phyloP scores from a whole-genome alignment of 2,329 filamentous ascomycete genomes.

The Paradendryphiella salina region DNA sequence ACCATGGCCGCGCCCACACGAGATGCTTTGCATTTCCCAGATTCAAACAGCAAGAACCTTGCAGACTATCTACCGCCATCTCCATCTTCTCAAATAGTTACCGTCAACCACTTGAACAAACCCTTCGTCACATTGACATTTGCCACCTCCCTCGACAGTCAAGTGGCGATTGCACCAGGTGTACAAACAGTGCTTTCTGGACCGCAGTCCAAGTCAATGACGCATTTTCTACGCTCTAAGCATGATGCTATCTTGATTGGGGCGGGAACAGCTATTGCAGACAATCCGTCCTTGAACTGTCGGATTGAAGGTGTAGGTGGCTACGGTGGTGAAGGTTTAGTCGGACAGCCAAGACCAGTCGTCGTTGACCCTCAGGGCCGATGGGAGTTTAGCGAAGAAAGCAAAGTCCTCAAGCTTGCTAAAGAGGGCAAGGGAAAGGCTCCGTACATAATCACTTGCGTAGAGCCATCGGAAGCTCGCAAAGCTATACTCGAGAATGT shows the following conservation, averaged over 20 bases:
- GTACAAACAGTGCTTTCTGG: slow-evolving; percentile 83
- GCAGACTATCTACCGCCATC: slow-evolving; percentile 54
- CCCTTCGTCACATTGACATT: slow-evolving; percentile 73
- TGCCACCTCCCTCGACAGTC: slow-evolving; percentile 84
- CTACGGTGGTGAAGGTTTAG: slow-evolving; percentile 57
- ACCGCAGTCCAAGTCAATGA: slow-evolving; percentile 84
- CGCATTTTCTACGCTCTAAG: slow-evolving; percentile 79
- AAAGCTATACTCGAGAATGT: slow-evolving; percentile 40
- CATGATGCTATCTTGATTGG: slow-evolving; percentile 87
- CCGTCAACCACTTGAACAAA: slow-evolving; percentile 1
- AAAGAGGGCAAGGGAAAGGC: slow-evolving; percentile 67
- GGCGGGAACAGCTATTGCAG: slow-evolving; percentile 78
- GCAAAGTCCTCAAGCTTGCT: slow-evolving; percentile 69
- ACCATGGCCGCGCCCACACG: slow-evolving; percentile 19
- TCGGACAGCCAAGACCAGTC: slow-evolving; percentile 75
- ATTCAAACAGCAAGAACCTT: slow-evolving; percentile 52
- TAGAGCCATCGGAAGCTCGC: slow-evolving; percentile 8
- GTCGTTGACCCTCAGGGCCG: slow-evolving; percentile 78
- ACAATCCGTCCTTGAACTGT: slow-evolving; percentile 85
- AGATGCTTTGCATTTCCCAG: slow-evolving; percentile 48
- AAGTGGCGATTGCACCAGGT: slow-evolving; percentile 74
- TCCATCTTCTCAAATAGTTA: slow-evolving; percentile 3
- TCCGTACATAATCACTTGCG: slow-evolving; percentile 66
- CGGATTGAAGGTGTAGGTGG: slow-evolving; percentile 66
- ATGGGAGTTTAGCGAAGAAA: slow-evolving; percentile 65